Percentiles rank a stretch among this genome's conserved stretches.
phyloP scores from a whole-genome alignment of 257 asterid species.

The Solanum rostratum region DNA sequence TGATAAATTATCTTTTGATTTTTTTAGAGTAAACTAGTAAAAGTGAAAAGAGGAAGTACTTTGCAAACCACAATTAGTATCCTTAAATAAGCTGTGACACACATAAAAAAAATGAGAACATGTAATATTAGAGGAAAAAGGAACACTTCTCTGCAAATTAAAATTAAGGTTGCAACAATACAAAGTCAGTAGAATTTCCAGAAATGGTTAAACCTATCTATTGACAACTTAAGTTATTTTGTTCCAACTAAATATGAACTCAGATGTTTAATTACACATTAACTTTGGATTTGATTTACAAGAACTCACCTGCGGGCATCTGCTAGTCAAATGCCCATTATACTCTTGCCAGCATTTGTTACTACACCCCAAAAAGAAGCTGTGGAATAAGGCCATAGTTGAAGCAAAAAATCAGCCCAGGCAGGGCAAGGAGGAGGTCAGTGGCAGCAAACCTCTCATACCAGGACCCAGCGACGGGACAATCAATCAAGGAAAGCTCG shows the following conservation, averaged over 20 bases:
- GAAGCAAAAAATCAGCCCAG: neutral
- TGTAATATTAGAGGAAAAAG: neutral
- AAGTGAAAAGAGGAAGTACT: too few species aligned
- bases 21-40: too few species aligned
- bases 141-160: neutral
- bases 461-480: slow-evolving; percentile 24
- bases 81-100: neutral
- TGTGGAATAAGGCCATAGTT: neutral
- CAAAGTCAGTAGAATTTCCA: neutral
- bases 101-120: neutral
- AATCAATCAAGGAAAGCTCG: neutral
- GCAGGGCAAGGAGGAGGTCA: slow-evolving; percentile 47
- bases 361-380: neutral
- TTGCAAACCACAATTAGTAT: too few species aligned
- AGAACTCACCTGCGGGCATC: neutral
- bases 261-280: neutral
- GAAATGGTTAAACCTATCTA: neutral
- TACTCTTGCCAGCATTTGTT: neutral
- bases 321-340: neutral
- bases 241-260: neutral
- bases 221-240: neutral
- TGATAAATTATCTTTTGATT: too few species aligned
- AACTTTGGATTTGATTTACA: neutral
- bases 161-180: neutral
- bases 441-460: slow-evolving; percentile 35